Evolutionary conservation across 257 asterid species (phyloP).

Genomic region (Rhazya stricta): DNA sequence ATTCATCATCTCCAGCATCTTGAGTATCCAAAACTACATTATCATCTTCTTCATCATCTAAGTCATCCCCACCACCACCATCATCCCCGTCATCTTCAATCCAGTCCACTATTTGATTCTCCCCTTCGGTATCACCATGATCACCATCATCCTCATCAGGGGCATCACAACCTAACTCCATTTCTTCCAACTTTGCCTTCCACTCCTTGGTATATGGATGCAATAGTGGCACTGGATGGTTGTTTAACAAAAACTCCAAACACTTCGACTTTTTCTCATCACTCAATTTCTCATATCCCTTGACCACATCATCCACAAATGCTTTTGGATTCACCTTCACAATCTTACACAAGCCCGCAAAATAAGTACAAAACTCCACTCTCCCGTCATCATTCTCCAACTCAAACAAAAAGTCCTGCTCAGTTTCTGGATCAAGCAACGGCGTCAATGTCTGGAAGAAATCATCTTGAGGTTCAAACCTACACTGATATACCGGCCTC

Average conservation of each 20-base stretch:
- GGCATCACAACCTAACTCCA: conserved; percentile 98
- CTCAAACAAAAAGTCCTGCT: conserved; percentile 64
- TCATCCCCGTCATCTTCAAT: conserved; percentile 63
- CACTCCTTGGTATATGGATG: conserved; percentile 92
- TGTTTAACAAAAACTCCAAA: conserved; percentile 60
- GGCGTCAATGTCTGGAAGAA: conserved; percentile 59
- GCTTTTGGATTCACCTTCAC: conserved; percentile 76
- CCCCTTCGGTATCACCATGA: conserved; percentile 24
- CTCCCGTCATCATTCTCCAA: conserved; percentile 65
- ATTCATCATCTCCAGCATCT: conserved; percentile 43
- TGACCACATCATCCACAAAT: conserved; percentile 91
- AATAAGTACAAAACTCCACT: conserved; percentile 73
- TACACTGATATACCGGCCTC: conserved; percentile 85
- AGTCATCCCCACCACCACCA: conserved; percentile 27
- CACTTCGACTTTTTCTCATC: conserved; percentile 76
- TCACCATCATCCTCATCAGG: conserved; percentile 59
- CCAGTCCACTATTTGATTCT: conserved; percentile 69
- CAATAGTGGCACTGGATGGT: conserved; percentile 71
- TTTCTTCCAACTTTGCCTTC: conserved; percentile 87
- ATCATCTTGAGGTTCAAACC: conserved; percentile 87
- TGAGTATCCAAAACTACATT: conserved; percentile 39
- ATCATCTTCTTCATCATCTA: conserved; percentile 28
- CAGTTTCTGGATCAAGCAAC: conserved; percentile 75
- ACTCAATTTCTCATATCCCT: conserved; percentile 62
- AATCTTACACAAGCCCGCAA: conserved; percentile 80